These are phyloP conservation scores for Hypoxylon sp. DNA, from an alignment of 2,329 filamentous ascomycete species.

Conservation along the genomic window DNA sequence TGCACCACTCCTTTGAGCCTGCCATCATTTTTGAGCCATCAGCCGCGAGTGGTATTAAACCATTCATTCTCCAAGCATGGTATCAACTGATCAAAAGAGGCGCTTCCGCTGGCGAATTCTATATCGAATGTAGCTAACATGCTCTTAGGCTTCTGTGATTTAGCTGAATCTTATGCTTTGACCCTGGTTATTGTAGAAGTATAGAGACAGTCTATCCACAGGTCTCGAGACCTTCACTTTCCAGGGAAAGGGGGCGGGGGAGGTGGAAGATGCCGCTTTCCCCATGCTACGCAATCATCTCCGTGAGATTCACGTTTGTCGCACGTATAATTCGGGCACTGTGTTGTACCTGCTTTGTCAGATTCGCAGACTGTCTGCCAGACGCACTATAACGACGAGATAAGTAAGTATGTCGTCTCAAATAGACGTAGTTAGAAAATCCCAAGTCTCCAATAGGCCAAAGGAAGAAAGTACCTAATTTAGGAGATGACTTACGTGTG, in stretches of 20 bases:
- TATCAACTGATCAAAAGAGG: neutral
- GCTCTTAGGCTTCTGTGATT: neutral
- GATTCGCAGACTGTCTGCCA: slow-evolving; percentile 49
- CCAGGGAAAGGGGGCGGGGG: neutral
- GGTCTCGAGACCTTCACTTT: neutral
- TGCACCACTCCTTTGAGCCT: too few relatives aligned
- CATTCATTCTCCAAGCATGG: neutral
- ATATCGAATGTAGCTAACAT: neutral
- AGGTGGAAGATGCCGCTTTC: slow-evolving; percentile 2
- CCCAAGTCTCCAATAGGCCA: neutral
- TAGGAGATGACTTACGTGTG: slow-evolving; percentile 6
- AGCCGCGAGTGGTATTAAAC: too few relatives aligned
- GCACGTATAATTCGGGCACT: slow-evolving; percentile 46
- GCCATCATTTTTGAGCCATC: neutral
- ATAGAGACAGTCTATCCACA: neutral
- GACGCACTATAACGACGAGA: slow-evolving; percentile 34
- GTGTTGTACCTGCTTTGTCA: slow-evolving; percentile 41
- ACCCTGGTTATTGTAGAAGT: neutral
- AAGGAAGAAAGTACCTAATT: neutral
- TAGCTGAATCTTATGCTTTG: neutral
- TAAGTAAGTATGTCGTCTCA: neutral
- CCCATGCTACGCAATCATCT: slow-evolving; percentile 16
- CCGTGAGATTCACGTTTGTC: slow-evolving; percentile 27
- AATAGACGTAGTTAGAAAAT: neutral
- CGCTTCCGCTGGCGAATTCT: neutral